A percentile compares a stretch with the other conserved stretches of the same genome.
phyloP scores from a whole-genome alignment of 176 grass and related monocot species.

The Triticum turgidum region DNA sequence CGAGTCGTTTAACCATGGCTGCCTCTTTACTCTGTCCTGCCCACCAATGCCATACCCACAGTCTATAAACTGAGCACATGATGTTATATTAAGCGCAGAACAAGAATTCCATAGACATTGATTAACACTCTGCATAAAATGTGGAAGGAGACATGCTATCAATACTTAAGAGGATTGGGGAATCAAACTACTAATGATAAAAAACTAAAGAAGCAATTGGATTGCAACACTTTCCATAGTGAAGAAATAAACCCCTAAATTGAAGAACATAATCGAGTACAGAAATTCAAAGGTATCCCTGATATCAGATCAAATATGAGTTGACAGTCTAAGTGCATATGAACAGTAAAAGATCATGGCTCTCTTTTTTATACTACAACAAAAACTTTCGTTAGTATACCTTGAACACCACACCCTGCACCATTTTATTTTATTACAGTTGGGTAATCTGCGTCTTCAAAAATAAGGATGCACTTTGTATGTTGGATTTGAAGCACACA shows the following conservation, averaged over 20 bases:
- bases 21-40: not conserved
- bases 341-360: not conserved
- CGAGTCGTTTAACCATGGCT: slow-evolving; percentile 35
- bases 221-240: not conserved
- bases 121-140: slow-evolving; percentile 73
- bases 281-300: not conserved
- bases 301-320: not conserved
- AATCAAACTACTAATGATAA: not conserved
- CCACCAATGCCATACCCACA: slow-evolving; percentile 42
- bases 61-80: slow-evolving; percentile 47
- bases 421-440: not conserved
- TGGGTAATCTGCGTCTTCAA: not conserved
- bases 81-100: slow-evolving; percentile 5
- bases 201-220: not conserved
- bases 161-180: not conserved
- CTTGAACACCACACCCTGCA: not conserved
- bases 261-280: not conserved
- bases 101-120: slow-evolving; percentile 70
- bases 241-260: not conserved
- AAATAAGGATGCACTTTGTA: not conserved
- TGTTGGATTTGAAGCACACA: not conserved
- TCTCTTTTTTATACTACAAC: not conserved
- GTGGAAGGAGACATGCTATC: slow-evolving; percentile 14
- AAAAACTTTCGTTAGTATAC: not conserved
- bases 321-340: not conserved